Evolutionary conservation across 2,329 filamentous ascomycete species (phyloP), one percentile per base, ranked within the genome.

Genomic region (Colletotrichum euphorbiae): DNA sequence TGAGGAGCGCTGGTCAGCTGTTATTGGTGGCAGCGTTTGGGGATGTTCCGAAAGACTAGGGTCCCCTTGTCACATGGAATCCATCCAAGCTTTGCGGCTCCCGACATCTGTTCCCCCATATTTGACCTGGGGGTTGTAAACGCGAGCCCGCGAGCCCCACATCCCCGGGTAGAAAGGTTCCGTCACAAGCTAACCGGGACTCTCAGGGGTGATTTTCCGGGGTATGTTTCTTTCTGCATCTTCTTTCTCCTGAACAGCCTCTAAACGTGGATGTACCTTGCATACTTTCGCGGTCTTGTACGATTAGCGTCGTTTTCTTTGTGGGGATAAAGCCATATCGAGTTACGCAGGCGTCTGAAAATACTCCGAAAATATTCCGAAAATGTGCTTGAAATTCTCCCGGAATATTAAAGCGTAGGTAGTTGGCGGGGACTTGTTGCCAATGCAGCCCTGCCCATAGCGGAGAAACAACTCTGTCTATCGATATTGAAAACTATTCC

Each of bases 11-110:
- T 42, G 36, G 28, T 13, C 6, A 12, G 33, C 15, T n/a, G 15
- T 31, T 13, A 17, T 11, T 21, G 17, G 17, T 33, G 13, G 46
- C 17, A n/a, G 28, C 28, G 50, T 42, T 17, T 21, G 8, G 48
- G 33, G 55, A n/a, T 11, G n/a, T 4, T 55, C 24, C 38, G n/a
- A 31, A 9, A 17, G 7, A n/a, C 62, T 4, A 38, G 55, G 46
- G 43, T 54, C 60, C 24, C 62, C 62, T 17, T 55, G 56, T 21
- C 4, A 11, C n/a, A 5, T 19, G 13, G 9, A 38, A 52, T 36
- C 21, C 28, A 11, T 19, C 56, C 46, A 66, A 54, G 62, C 62
- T 66, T 61, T 66, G 62, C 55, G 56, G 56, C 56, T 61, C 56
- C 38, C 62, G 40, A 61, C 55, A 28, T 28, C 21, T 54, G 31